Conservation (phyloP, 2,329 filamentous ascomycete species). For the Pestalotiopsis sp. region DNA sequence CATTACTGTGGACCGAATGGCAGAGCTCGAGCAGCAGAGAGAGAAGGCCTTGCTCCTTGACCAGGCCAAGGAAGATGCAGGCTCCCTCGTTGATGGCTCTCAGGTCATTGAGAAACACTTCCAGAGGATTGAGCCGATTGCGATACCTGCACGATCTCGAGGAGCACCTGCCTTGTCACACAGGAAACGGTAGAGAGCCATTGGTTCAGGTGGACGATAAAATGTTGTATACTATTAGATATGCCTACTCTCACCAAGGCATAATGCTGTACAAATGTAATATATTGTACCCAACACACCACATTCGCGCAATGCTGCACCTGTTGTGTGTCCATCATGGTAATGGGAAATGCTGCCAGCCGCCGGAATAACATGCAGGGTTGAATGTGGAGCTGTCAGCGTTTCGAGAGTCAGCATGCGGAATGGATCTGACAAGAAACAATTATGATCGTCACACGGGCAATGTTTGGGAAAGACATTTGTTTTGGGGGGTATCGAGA, state of each 20-base stretch:
- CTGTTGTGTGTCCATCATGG: neutral
- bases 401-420: neutral
- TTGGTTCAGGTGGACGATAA: neutral
- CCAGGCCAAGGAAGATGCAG: slow-evolving; percentile 52
- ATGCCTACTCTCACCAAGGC: neutral
- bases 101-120: slow-evolving; percentile 47
- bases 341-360: neutral
- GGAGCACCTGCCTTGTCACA: slow-evolving; percentile 1
- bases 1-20: slow-evolving; percentile 70
- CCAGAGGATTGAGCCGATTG: slow-evolving; percentile 11
- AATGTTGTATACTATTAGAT: slow-evolving; percentile 7
- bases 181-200: neutral
- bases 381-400: neutral
- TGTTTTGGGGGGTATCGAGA: slow-evolving; percentile 25
- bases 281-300: slow-evolving; percentile 7
- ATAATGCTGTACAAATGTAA: slow-evolving; percentile 15
- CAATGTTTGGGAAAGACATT: neutral
- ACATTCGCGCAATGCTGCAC: neutral
- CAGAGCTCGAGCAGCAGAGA: slow-evolving; percentile 66
- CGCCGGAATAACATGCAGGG: neutral
- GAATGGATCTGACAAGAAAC: neutral
- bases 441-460: neutral
- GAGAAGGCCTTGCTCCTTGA: slow-evolving; percentile 56
- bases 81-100: slow-evolving; percentile 62
- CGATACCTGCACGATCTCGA: neutral